phyloP scores from a whole-genome alignment of 331 rosid genomes.

The Pyrus hybrid region DNA sequence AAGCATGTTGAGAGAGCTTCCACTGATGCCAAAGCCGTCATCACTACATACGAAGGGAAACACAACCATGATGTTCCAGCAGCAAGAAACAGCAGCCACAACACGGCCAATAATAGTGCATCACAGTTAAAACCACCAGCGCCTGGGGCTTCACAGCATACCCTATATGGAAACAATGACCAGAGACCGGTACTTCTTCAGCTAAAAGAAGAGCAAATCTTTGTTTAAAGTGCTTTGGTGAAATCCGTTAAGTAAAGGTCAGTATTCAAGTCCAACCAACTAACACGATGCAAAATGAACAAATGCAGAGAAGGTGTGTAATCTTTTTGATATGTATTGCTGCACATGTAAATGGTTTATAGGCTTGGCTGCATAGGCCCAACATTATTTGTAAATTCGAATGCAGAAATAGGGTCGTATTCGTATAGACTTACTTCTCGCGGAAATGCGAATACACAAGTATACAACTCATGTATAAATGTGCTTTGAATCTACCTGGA shows the following conservation, averaged over 20 bases:
- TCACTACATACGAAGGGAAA: slow-evolving; percentile 89
- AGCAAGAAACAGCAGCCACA: slow-evolving; percentile 89
- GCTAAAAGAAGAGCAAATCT: slow-evolving; percentile 70
- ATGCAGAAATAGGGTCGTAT: background rate
- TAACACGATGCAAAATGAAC: slow-evolving; percentile 14
- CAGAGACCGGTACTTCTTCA: slow-evolving; percentile 65
- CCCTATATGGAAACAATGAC: slow-evolving; percentile 39
- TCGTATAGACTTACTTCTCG: background rate
- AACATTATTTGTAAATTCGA: background rate
- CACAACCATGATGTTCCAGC: slow-evolving; percentile 91
- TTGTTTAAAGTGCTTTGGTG: slow-evolving; percentile 24
- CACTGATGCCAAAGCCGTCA: slow-evolving; percentile 83
- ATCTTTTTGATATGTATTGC: background rate
- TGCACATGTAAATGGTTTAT: slow-evolving; percentile 1
- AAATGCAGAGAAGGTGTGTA: slow-evolving; percentile 9
- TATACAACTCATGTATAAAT: background rate
- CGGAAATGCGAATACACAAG: background rate
- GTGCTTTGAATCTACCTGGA: background rate
- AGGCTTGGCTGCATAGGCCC: background rate
- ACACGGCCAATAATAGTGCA: slow-evolving; percentile 44
- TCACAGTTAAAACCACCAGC: slow-evolving; percentile 35
- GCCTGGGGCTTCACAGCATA: slow-evolving; percentile 47
- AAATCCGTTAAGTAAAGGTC: slow-evolving; percentile 8
- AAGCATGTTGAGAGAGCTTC: slow-evolving; percentile 98
- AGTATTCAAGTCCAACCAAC: slow-evolving; percentile 20